These are phyloP conservation scores for Ophiocordyceps unilateralis DNA, from an alignment of 2,329 filamentous ascomycete genomes.

Conservation along the genomic window DNA sequence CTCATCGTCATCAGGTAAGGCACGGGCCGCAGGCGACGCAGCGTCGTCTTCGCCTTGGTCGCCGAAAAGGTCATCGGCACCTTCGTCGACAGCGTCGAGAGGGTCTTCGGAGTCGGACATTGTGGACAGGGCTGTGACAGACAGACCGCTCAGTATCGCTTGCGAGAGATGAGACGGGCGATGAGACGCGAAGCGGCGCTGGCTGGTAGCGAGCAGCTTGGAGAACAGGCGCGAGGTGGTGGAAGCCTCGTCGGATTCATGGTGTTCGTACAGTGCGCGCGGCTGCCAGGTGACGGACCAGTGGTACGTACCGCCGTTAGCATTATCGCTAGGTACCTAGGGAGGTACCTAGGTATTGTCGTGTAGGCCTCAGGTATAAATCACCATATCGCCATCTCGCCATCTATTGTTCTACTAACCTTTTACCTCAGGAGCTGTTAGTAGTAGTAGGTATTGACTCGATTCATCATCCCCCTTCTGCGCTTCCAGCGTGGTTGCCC, in stretches of 20 bases:
- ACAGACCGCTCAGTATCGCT: too few relatives aligned
- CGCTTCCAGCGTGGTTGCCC: too few relatives aligned
- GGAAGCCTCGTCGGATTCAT: neutral
- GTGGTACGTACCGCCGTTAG: too few relatives aligned
- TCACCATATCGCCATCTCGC: too few relatives aligned
- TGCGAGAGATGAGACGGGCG: neutral
- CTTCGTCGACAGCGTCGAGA: slow-evolving; percentile 34
- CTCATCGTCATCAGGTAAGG: slow-evolving; percentile 49
- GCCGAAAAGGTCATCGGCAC: slow-evolving; percentile 45
- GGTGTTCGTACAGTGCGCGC: too few relatives aligned
- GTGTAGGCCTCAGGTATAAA: neutral
- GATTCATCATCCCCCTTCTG: neutral
- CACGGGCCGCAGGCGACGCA: slow-evolving; percentile 42
- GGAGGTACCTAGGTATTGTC: too few relatives aligned
- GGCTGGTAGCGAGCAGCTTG: neutral
- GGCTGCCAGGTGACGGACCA: neutral
- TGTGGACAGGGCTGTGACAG: too few relatives aligned
- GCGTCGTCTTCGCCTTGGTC: slow-evolving; percentile 41
- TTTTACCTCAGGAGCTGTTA: too few relatives aligned
- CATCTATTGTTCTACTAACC: too few relatives aligned
- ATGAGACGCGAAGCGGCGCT: neutral
- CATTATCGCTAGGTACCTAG: too few relatives aligned
- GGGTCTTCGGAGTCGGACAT: slow-evolving; percentile 43
- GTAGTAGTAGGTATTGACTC: neutral
- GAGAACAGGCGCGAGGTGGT: too few relatives aligned